Evolutionary conservation across 31 red algal genomes (phyloP), one percentile per base, ranked within the genome.

Genomic region (Pterothamnion heteromorphum): DNA sequence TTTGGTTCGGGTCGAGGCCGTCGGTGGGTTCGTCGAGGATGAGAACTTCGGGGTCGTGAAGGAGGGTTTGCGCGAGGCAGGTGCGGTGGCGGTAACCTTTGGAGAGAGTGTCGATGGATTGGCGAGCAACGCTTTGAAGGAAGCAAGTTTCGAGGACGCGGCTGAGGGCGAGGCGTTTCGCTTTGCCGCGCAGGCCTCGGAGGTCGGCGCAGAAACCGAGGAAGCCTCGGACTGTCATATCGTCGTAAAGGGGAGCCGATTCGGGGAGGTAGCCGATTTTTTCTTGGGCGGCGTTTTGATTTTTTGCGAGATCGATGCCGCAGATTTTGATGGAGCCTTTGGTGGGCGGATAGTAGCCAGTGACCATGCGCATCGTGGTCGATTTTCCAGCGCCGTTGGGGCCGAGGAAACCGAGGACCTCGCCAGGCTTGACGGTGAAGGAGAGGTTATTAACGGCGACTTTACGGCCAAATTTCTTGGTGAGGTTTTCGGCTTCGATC

Each of bases 351-450:
- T 87, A 28, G 44, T 41, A 92, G 82, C 84, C 33, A 3, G 90
- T 88, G 4, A 88, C 4, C 28, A 92, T 92, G 5, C 43, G 28
- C 90, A 92, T 92, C 3, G 28, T 36, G 14, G 90, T 92, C n/a
- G 84, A 33, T 44, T 92, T 92, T 14, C 90, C 90, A n/a, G 90
- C 90, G 24, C 90, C 90, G 35, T 92, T 92, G 9, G 83, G 83
- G 28, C 90, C 90, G 4, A 92, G 33, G n/a, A 92, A 87, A 5
- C 90, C 90, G 4, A 92, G 9, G 3, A 92, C 43, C 18, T 92
- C 33, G 34, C 90, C 90, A 3, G 18, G 9, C 4, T 36, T 4
- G 14, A 44, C 82, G 14, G 84, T 41, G 43, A 92, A 88, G 14
- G 22, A 41, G 4, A 92, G 3, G n/a, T 92, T 22, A 4, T 89